phyloP scores from a whole-genome alignment of 2,329 filamentous ascomycete genomes.

The Sporothrix protearum region DNA sequence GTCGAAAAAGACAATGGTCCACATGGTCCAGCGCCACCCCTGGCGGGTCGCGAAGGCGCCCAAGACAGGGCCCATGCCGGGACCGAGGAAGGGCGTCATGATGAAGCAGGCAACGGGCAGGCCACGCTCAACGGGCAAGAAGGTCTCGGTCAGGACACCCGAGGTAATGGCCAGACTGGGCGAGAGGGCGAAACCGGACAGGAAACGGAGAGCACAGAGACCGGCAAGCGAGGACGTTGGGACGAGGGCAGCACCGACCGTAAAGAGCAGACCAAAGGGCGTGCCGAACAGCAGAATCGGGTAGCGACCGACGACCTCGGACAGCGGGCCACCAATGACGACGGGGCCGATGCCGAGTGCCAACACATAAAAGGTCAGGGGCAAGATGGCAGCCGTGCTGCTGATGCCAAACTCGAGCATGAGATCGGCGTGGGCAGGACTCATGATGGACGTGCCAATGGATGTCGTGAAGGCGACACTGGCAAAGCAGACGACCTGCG shows the following conservation, averaged over 20 bases:
- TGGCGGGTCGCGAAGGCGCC: conserved; percentile 48
- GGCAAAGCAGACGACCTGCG: conserved; percentile 40
- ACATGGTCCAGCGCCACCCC: conserved; percentile 54
- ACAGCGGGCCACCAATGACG: conserved; percentile 55
- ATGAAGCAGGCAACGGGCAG: conserved; percentile 46
- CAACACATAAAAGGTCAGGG: conserved; percentile 57
- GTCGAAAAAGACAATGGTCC: conserved; percentile 47
- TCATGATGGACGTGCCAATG: conserved; percentile 53
- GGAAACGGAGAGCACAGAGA: conserved; percentile 54
- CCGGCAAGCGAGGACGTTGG: conserved; percentile 44
- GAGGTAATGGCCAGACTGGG: conserved; percentile 49
- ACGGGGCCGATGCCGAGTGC: conserved; percentile 59
- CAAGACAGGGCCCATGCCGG: conserved; percentile 48
- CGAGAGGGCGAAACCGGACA: conserved; percentile 51
- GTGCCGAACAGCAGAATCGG: conserved; percentile 49
- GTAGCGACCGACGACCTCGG: conserved; percentile 55
- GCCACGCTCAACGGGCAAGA: conserved; percentile 41
- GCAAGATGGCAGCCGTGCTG: conserved; percentile 55
- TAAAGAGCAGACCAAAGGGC: conserved; percentile 52
- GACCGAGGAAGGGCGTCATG: conserved; percentile 52
- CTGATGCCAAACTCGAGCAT: conserved; percentile 52
- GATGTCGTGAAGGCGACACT: conserved; percentile 47
- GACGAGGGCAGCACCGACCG: conserved; percentile 52
- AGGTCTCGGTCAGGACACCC: conserved; percentile 51
- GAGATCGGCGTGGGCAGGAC: conserved; percentile 45